Percentiles rank a stretch among this genome's conserved stretches.
These are phyloP conservation scores for Emmonsiellopsis sp. DNA, from an alignment of 2,329 filamentous ascomycete species.

Conservation along the genomic window DNA sequence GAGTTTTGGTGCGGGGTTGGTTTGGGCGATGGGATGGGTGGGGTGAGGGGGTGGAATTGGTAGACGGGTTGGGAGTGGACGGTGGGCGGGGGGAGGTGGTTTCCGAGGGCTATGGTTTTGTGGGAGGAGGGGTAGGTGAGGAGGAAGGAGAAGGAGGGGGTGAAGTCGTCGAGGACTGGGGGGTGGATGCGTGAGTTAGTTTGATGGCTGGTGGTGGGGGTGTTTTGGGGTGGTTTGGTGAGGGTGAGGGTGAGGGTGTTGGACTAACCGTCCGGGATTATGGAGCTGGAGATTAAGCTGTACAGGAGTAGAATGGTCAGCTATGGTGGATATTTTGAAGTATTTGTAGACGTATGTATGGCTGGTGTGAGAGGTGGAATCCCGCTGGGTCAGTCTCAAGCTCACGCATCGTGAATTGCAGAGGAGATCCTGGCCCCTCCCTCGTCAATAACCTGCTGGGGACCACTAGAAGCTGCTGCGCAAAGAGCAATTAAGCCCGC, in stretches of 20 bases:
- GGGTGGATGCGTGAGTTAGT: not conserved
- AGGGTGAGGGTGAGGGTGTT: not conserved
- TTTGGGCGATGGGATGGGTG: constrained; percentile 9
- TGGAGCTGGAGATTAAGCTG: constrained; percentile 4
- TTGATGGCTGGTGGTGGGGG: not conserved
- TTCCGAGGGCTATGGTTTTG: constrained; percentile 42
- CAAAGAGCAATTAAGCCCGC: not conserved
- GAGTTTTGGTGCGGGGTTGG: constrained; percentile 15
- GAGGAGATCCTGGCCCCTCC: not conserved
- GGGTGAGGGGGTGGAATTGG: constrained; percentile 25
- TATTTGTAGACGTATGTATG: too few relatives aligned
- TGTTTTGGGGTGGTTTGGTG: not conserved
- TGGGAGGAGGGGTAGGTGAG: constrained; percentile 39
- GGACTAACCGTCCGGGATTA: constrained; percentile 10
- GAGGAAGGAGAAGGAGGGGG: constrained; percentile 43
- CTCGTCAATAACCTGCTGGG: not conserved
- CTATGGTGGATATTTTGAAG: not conserved
- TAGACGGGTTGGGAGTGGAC: constrained; percentile 35
- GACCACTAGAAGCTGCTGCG: not conserved
- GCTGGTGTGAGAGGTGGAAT: not conserved
- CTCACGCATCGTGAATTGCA: constrained; percentile 10
- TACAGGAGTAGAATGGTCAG: not conserved
- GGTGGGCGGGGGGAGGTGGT: constrained; percentile 39
- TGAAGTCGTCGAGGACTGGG: constrained; percentile 50
- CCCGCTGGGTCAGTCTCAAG: not conserved